These are phyloP conservation scores for Eucalyptus polybractea DNA, from an alignment of 345 rosid species.

Conservation along the genomic window DNA sequence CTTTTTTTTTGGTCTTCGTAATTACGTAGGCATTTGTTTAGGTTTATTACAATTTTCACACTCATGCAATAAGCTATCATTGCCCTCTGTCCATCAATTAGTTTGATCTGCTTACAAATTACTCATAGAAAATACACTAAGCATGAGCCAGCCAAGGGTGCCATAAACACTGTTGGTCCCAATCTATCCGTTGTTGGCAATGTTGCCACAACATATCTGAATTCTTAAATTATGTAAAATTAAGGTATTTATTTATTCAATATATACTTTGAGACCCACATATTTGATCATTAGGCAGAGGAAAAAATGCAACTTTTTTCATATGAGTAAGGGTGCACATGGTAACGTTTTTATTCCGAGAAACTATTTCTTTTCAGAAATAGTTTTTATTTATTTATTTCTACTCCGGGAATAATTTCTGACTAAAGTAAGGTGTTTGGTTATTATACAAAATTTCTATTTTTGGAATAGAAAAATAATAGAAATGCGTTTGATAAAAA, in stretches of 20 bases:
- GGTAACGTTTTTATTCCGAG: accelerated
- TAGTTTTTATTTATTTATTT: too few species aligned
- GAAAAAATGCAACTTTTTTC: background rate
- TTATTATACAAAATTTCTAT: too few species aligned
- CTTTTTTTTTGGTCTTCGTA: too few species aligned
- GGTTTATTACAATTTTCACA: too few species aligned
- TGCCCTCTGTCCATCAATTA: too few species aligned
- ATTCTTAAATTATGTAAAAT: background rate
- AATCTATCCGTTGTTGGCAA: too few species aligned
- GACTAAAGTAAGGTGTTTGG: too few species aligned
- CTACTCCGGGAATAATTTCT: accelerated
- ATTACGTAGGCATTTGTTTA: too few species aligned
- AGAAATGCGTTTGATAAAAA: too few species aligned
- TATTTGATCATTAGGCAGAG: background rate
- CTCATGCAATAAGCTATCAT: too few species aligned
- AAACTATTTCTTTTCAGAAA: too few species aligned
- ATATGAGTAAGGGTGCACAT: background rate
- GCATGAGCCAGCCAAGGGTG: background rate
- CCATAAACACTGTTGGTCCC: background rate
- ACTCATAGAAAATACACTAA: background rate
- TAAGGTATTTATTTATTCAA: background rate
- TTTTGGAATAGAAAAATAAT: too few species aligned
- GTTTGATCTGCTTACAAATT: background rate
- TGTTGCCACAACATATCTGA: background rate
- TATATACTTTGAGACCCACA: background rate